A percentile compares a stretch with the other conserved stretches of the same genome.
These are phyloP conservation scores for Vitis hybrid DNA, from an alignment of 177 flowering plant species.

Conservation along the genomic window DNA sequence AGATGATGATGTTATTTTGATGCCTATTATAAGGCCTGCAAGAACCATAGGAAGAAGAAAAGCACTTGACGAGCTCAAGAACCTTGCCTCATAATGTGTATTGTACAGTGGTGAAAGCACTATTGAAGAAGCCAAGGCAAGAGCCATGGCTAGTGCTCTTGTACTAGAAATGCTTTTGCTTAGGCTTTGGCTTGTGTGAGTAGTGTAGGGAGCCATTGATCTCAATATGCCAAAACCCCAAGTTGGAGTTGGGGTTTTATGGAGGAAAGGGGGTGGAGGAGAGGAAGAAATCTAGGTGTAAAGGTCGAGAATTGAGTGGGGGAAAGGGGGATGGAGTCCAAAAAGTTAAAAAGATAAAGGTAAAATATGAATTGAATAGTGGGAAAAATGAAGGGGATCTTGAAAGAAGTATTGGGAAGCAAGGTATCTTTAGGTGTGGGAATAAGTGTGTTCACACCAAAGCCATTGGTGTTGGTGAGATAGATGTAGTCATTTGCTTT, in stretches of 20 bases:
- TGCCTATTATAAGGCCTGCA: constrained; percentile 59
- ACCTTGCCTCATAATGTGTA: constrained; percentile 29
- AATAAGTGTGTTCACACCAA: constrained; percentile 6
- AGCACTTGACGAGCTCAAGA: constrained; percentile 23
- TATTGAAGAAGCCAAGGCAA: constrained; percentile 51
- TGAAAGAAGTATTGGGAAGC: constrained; percentile 24
- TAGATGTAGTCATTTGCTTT: background rate
- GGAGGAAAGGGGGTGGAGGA: constrained; percentile 9
- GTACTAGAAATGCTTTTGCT: constrained; percentile 23
- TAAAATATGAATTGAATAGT: background rate
- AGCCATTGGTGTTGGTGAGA: too few species aligned
- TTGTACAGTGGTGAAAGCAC: constrained; percentile 61
- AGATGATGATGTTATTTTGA: constrained; percentile 35
- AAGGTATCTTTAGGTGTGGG: constrained; percentile 25
- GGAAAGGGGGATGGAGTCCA: constrained; percentile 26
- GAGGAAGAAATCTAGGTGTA: constrained; percentile 32
- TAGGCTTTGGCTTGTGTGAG: constrained; percentile 7
- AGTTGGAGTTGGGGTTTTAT: constrained; percentile 14
- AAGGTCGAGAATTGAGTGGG: constrained; percentile 17
- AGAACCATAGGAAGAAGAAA: constrained; percentile 55
- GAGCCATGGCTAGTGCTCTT: constrained; percentile 48
- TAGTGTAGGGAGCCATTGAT: constrained; percentile 20
- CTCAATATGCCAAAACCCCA: background rate
- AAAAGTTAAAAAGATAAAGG: background rate
- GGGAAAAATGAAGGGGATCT: background rate